Base-by-base conservation (phyloP, 176 grass and related monocot genomes). In the Aegilops tauschii region DNA sequence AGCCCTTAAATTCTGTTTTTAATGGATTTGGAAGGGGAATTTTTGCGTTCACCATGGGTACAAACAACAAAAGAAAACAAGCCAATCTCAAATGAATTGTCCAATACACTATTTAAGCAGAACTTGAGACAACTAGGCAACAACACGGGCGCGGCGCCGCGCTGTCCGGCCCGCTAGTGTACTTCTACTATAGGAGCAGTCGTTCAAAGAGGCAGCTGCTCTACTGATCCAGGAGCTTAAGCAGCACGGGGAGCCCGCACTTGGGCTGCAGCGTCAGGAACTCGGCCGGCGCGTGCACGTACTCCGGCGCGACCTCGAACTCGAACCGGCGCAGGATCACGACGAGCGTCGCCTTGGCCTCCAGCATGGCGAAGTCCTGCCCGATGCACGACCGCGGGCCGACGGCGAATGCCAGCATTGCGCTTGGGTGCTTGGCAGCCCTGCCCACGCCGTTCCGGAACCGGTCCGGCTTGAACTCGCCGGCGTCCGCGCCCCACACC, bases 311-410 rank as follows among this genome's bases (percentile, higher is more conserved):
- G 3, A 94, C 30, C 56, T 80, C 35, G 39, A 94, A 94, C 0
- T 49, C 4, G 72, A 94, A 94, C 17, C 77, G 68, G 21, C 83
- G 84, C 8, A 94, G 92, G 42, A 91, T 74, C 45, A 85, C 77
- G 9, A 81, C 84, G 3, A 87, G 49, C 32, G 32, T 82, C 0
- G 62, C 61, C 89, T 94, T 94, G 0, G 84, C 86, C 65, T 94
- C 92, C 32, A 94, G n/a, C 86, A 94, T 84, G 7, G 86, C 92
- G 52, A 94, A 94, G 76, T 86, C 73, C 70, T 91, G 89, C 2
- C 89, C 92, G n/a, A 94, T 84, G 84, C 92, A 94, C 18, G 92
- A 62, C 50, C 89, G 35, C 12, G 65, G 89, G 2, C 92, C 89
- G 5, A 40, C 5, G 0, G 87, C 78, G 84, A 94, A 94, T 9